Base-by-base conservation (phyloP, 768 basidiomycete genomes). In the Mycena leptocephala region DNA sequence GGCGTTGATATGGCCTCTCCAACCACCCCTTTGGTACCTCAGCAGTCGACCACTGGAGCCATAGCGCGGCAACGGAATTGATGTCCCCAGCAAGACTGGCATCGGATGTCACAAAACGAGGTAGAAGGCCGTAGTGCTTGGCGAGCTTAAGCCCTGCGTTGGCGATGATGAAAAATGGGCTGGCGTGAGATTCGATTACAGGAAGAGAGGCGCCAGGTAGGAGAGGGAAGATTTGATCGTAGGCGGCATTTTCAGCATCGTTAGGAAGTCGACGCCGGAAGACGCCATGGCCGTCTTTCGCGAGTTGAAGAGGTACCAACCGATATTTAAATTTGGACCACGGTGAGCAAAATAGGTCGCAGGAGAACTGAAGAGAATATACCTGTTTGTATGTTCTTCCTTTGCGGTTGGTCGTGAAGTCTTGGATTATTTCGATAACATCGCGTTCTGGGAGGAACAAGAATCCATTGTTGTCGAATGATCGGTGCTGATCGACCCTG, bases 371-470 rank as follows among this genome's bases (percentile, higher is more conserved):
- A 63, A 63, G 24, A 18, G 37, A 24, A 39, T 26, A 28, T 63
- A 63, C 61, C 28, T 64, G 41, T 64, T 64, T 64, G 63, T 64
- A 64, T 32, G 63, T 64, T 46, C 63, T 26, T 46, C 63, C 63
- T 16, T 48, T 32, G 24, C 26, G 63, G 39, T 26, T n/a, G 26
- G 39, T n/a, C 41, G 43, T 46, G 43, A 43, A 64, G 11, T 64
- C 6, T 64, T 18, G 14, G 26, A 64, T 64, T 43, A 9, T 46
- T 30, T 43, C 24, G 30, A 64, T 26, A 18, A 64, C 43, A 48
- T 64, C 41, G 26, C 24, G 26, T 43, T 43, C 43, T 3, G 63
- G 68, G 20, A 70, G 68, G 11, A 70, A 61, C 14, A 70, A n/a
- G 56, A 59, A 70, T 22, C 68, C 67, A 13, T 0, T 43, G 26